Conservation (phyloP, 1,284 basidiomycete species). For the Nidula niveotomentosa region DNA sequence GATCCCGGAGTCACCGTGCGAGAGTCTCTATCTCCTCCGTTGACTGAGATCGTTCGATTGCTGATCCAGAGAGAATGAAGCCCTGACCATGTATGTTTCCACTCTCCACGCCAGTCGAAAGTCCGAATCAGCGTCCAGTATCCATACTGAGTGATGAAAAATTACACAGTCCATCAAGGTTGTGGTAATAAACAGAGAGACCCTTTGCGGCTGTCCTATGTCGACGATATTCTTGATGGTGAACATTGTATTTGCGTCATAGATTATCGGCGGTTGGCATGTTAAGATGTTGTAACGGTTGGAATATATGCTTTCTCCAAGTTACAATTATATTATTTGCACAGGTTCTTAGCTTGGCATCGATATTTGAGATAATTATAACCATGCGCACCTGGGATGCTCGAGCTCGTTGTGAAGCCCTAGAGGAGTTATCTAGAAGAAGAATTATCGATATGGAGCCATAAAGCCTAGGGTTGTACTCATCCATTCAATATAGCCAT, state of each 20-base stretch:
- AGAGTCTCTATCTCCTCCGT: constrained; percentile 17
- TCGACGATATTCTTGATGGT: constrained; percentile 23
- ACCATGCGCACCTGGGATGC: constrained; percentile 16
- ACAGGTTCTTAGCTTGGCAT: too few relatives aligned
- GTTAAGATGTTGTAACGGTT: too few relatives aligned
- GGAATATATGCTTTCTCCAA: too few relatives aligned
- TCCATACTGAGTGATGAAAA: not conserved
- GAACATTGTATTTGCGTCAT: constrained; percentile 12
- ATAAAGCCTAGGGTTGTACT: constrained; percentile 19
- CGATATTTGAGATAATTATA: too few relatives aligned
- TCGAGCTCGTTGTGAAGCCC: constrained; percentile 20
- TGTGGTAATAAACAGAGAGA: constrained; percentile 28
- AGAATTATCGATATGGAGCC: constrained; percentile 24
- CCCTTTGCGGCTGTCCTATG: constrained; percentile 27
- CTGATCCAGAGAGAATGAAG: constrained; percentile 17
- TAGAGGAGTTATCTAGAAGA: constrained; percentile 20
- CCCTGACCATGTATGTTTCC: constrained; percentile 15
- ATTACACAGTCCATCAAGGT: constrained; percentile 24
- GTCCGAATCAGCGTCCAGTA: constrained; percentile 1
- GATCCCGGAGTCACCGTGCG: constrained; percentile 21
- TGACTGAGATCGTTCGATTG: constrained; percentile 16
- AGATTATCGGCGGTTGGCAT: too few relatives aligned
- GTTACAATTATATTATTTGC: too few relatives aligned
- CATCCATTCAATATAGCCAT: constrained; percentile 19
- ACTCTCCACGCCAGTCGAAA: constrained; percentile 18